A percentile compares a stretch with the other conserved stretches of the same genome.
Conservation (phyloP, 2,329 filamentous ascomycete genomes). For the Bertia moriformis region DNA sequence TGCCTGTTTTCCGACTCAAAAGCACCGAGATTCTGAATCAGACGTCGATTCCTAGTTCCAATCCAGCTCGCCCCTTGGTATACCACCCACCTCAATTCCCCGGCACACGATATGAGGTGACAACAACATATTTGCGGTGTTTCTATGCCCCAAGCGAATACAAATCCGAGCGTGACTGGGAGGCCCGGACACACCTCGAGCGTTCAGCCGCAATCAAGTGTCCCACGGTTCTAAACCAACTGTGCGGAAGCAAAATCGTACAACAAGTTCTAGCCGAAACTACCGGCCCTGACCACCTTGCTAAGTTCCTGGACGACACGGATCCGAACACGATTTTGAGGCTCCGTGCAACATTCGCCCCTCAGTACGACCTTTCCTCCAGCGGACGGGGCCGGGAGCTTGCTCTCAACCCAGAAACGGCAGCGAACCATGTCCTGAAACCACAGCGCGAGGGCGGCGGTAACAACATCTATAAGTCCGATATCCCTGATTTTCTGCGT, state of each 20-base stretch:
- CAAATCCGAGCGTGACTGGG: conserved; percentile 39
- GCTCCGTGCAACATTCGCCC: conserved; percentile 52
- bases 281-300: conserved; percentile 28
- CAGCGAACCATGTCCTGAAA: conserved; percentile 52
- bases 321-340: conserved; percentile 19
- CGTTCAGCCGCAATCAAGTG: conserved; percentile 61
- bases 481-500: conserved; percentile 50
- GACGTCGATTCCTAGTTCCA: conserved; percentile 35
- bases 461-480: conserved; percentile 57
- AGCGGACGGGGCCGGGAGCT: conserved; percentile 44
- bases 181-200: conserved; percentile 53
- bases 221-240: conserved; percentile 54
- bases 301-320: conserved; percentile 29
- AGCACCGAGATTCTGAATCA: conserved; percentile 40
- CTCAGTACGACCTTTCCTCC: conserved; percentile 40
- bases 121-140: conserved; percentile 55
- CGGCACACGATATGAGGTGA: conserved; percentile 43
- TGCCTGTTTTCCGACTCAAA: conserved; percentile 47
- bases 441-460: conserved; percentile 63
- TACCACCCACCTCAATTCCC: conserved; percentile 46
- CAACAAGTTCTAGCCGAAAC: conserved; percentile 59
- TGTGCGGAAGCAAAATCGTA: conserved; percentile 60
- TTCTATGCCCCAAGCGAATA: conserved; percentile 59
- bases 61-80: conserved; percentile 36
- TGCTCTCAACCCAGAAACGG: conserved; percentile 39